Conservation (phyloP, 805 yeast genomes). For the Grigorovia yakushimaensis region DNA sequence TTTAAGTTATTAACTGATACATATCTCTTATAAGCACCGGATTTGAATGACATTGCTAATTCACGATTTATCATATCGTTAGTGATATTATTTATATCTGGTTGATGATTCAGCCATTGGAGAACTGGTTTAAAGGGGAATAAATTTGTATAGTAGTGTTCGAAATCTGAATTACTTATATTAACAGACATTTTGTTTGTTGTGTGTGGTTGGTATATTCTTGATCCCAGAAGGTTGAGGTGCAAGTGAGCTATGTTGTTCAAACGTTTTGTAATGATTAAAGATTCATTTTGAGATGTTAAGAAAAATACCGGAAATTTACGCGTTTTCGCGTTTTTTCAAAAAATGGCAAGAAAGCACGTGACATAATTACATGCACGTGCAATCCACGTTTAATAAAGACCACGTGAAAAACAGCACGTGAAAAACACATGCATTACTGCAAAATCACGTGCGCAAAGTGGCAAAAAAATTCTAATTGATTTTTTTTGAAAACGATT, state of each 20-base stretch:
- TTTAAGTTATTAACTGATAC: slow-evolving; percentile 58
- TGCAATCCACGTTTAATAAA: neutral
- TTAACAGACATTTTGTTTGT: slow-evolving; percentile 10
- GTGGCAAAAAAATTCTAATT: neutral
- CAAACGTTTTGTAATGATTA: too few species aligned
- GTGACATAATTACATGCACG: neutral
- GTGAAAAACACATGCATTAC: too few species aligned
- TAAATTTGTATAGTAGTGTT: slow-evolving; percentile 55
- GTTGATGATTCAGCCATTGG: slow-evolving; percentile 81
- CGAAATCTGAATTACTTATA: slow-evolving; percentile 48
- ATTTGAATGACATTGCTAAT: slow-evolving; percentile 80
- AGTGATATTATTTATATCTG: slow-evolving; percentile 31
- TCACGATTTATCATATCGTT: slow-evolving; percentile 81
- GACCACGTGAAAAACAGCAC: neutral
- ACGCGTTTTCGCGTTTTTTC: too few species aligned
- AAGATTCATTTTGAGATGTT: too few species aligned
- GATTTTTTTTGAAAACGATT: too few species aligned
- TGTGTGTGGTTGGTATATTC: too few species aligned
- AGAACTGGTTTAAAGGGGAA: slow-evolving; percentile 74
- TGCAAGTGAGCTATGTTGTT: too few species aligned
- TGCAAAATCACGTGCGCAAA: neutral
- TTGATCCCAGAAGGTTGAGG: too few species aligned
- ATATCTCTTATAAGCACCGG: slow-evolving; percentile 87
- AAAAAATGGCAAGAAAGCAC: neutral
- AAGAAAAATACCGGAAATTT: too few species aligned